Evolutionary conservation across 129 eudicot species (phyloP).

Genomic region (Chrysanthemum seticuspe): DNA sequence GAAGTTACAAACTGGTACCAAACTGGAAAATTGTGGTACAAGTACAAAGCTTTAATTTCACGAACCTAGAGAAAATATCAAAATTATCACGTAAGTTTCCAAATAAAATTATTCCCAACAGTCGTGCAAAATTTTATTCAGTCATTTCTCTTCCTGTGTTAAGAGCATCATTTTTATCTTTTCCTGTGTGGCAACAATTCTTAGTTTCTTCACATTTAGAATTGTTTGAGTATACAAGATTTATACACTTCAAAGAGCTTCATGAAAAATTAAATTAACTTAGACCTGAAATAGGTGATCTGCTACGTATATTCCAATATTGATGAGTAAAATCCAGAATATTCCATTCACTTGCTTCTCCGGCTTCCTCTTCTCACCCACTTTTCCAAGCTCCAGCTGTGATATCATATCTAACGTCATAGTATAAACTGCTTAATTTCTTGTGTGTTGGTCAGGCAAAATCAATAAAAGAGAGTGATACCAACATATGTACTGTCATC

Average conservation of each 20-base stretch:
- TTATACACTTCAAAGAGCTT: not conserved
- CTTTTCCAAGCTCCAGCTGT: slow-evolving; percentile 78
- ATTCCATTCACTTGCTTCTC: slow-evolving; percentile 84
- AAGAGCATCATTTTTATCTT: not conserved
- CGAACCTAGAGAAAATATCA: slow-evolving; percentile 21
- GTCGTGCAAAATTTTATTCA: not conserved
- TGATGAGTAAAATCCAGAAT: slow-evolving; percentile 90
- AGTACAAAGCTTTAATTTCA: slow-evolving; percentile 52
- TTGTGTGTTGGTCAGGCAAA: slow-evolving; percentile 8
- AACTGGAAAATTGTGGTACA: slow-evolving; percentile 74
- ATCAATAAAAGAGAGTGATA: not conserved
- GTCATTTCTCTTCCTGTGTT: not conserved
- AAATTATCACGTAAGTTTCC: slow-evolving; percentile 5
- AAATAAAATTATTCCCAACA: not conserved
- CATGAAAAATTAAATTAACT: slow-evolving; percentile 5
- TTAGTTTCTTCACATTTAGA: not conserved
- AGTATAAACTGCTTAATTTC: slow-evolving; percentile 31
- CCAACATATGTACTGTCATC: not conserved
- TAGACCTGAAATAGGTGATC: slow-evolving; percentile 90
- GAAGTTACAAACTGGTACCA: slow-evolving; percentile 98
- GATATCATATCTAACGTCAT: slow-evolving; percentile 53
- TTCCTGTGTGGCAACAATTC: slow-evolving; percentile 10
- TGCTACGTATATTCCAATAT: slow-evolving; percentile 78
- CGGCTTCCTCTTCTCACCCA: slow-evolving; percentile 29
- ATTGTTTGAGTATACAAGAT: not conserved